Conservation (phyloP, 2,329 filamentous ascomycete species). For the Intubia oerlemansii region DNA sequence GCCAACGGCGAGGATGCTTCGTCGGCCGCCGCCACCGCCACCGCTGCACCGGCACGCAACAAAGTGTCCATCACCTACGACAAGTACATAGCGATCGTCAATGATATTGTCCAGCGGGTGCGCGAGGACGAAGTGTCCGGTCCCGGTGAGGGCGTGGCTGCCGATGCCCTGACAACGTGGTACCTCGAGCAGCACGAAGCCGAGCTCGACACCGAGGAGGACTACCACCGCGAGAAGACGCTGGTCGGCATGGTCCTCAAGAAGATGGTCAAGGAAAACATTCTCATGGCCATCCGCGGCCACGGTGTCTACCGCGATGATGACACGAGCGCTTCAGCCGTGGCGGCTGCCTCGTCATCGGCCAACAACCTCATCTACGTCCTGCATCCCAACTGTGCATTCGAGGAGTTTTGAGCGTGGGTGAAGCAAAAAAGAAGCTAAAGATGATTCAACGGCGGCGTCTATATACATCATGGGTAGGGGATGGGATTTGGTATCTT, state of each 20-base stretch:
- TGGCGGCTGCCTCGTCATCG: not conserved
- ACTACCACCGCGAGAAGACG: constrained; percentile 51
- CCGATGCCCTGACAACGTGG: constrained; percentile 65
- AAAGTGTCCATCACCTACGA: constrained; percentile 90
- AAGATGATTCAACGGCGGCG: too few species aligned
- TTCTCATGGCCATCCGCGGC: constrained; percentile 59
- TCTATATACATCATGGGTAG: too few species aligned
- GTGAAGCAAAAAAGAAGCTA: too few species aligned
- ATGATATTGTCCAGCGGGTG: constrained; percentile 62
- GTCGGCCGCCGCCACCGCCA: not conserved
- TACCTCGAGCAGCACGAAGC: constrained; percentile 83
- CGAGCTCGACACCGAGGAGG: constrained; percentile 61
- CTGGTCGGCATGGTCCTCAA: constrained; percentile 73
- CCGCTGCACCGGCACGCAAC: constrained; percentile 12
- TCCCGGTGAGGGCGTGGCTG: constrained; percentile 63
- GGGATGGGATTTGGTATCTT: too few species aligned
- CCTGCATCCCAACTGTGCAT: constrained; percentile 79
- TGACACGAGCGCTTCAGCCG: constrained; percentile 19
- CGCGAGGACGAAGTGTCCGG: constrained; percentile 56
- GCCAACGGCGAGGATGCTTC: constrained; percentile 14
- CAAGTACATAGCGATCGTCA: constrained; percentile 82
- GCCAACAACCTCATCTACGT: constrained; percentile 51
- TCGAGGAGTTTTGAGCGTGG: too few species aligned
- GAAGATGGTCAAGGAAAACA: constrained; percentile 90
- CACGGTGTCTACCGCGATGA: constrained; percentile 21